phyloP scores from a whole-genome alignment of 2,329 filamentous ascomycete genomes.

The Ophiostoma piceae region DNA sequence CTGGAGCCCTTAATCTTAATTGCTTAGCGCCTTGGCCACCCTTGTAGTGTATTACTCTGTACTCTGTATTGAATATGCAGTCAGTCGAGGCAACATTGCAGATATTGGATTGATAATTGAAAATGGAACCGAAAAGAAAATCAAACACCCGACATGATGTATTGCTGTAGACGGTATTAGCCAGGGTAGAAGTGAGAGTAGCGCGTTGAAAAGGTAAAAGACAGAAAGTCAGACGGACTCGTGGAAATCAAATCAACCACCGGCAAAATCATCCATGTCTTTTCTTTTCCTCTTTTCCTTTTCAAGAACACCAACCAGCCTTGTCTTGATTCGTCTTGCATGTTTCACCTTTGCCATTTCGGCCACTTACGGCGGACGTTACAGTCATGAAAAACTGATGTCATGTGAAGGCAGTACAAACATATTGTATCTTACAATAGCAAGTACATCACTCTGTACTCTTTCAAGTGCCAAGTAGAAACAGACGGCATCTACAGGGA shows the following conservation, averaged over 20 bases:
- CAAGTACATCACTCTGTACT: not conserved
- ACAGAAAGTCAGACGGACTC: too few relatives aligned
- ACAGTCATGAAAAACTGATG: not conserved
- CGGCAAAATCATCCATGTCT: not conserved
- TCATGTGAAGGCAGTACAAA: not conserved
- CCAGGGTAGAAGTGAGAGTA: not conserved
- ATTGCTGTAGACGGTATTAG: not conserved
- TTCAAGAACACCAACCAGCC: not conserved
- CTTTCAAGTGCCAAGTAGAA: not conserved
- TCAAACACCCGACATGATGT: not conserved
- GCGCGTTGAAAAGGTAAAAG: too few relatives aligned
- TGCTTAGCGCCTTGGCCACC: slow-evolving; percentile 19
- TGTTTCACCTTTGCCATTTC: not conserved
- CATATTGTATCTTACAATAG: not conserved
- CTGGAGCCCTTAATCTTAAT: slow-evolving; percentile 17
- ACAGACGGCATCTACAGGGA: too few relatives aligned
- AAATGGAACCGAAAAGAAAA: not conserved
- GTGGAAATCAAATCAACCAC: too few relatives aligned
- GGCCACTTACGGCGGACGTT: slow-evolving; percentile 2
- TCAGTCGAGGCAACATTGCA: not conserved
- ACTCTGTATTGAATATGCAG: not conserved
- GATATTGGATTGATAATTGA: not conserved
- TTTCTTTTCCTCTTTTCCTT: not conserved
- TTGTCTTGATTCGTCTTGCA: slow-evolving; percentile 6
- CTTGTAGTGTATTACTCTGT: not conserved